Conservation (phyloP, 345 rosid species). For the Citrus maxima region DNA sequence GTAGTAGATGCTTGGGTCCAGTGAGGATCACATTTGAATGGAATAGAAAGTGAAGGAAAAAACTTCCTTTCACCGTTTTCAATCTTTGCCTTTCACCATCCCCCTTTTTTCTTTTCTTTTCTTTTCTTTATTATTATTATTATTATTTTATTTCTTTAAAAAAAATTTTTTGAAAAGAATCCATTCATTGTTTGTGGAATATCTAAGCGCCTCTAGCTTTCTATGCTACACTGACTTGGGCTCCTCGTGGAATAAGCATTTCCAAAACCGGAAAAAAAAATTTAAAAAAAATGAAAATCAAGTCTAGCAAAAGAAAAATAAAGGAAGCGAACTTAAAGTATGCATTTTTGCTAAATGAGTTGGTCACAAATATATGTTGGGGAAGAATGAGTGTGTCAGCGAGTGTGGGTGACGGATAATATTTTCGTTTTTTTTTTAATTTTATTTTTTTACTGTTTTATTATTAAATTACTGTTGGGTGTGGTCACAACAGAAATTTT, state of each 20-base stretch:
- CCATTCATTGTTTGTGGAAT: constrained; percentile 25
- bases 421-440: too few relatives aligned
- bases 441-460: too few relatives aligned
- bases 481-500: too few relatives aligned
- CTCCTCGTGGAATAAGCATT: not conserved
- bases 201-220: constrained; percentile 7
- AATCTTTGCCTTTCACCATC: constrained; percentile 8
- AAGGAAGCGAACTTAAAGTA: too few relatives aligned
- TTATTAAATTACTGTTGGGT: too few relatives aligned
- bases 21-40: not conserved
- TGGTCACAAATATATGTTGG: too few relatives aligned
- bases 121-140: not conserved
- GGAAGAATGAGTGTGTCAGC: too few relatives aligned
- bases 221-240: constrained; percentile 8
- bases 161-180: too few relatives aligned
- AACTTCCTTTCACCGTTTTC: constrained; percentile 33
- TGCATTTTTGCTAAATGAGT: not conserved
- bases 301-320: not conserved
- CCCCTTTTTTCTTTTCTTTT: not conserved
- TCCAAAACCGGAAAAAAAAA: not conserved
- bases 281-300: not conserved
- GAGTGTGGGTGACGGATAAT: too few relatives aligned
- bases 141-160: not conserved
- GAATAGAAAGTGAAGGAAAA: constrained; percentile 18
- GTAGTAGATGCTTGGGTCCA: constrained; percentile 14